Evolutionary conservation across 2,329 filamentous ascomycete species (phyloP), one percentile per base, ranked within the genome.

Genomic region (Gremmenia infestans): DNA sequence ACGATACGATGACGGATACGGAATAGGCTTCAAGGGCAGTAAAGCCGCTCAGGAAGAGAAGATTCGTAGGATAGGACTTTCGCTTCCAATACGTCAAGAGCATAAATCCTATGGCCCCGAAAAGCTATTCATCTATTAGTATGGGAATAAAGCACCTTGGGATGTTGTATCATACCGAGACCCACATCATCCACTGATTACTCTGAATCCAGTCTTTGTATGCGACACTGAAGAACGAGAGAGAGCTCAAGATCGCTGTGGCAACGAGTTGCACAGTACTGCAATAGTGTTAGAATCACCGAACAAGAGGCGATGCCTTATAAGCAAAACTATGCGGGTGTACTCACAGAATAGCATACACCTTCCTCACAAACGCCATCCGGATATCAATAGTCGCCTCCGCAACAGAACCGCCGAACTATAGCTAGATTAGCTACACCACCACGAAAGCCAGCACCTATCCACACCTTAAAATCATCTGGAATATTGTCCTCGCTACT

Each of bases 331-430:
- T 11, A 39, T 6, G 2, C 32, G 42, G 28, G 36, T 28, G 19
- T 36, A 72, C 79, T 76, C 72, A 83, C 76, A 99, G 81, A 73
- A 99, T 99, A 57, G 91, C 88, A 76, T 99, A 99, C 70, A 99
- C 94, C 79, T 97, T 97, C 74, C 92, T 87, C 67, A 96, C 81
- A 73, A 97, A 99, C 74, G 94, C 89, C 85, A 97, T 96, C 65
- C 93, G 89, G 71, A 99, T 96, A 68, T 96, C 91, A 70, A 97
- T 80, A 19, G 92, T 96, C 48, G 90, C 93, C 77, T 97, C 94
- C 63, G 92, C 87, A 57, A 97, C 92, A 17, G 87, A 91, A 60
- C 91, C 92, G 65, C 93, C 94, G 70, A 96, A 97, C 89, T 91
- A 69, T 4, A 50, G 23, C 11, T 50, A 50, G 28, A 42, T 66